A percentile compares a stretch with the other conserved stretches of the same genome.
Evolutionary conservation across 2,329 filamentous ascomycete genomes (phyloP).

Genomic region (Neobulgaria alba): DNA sequence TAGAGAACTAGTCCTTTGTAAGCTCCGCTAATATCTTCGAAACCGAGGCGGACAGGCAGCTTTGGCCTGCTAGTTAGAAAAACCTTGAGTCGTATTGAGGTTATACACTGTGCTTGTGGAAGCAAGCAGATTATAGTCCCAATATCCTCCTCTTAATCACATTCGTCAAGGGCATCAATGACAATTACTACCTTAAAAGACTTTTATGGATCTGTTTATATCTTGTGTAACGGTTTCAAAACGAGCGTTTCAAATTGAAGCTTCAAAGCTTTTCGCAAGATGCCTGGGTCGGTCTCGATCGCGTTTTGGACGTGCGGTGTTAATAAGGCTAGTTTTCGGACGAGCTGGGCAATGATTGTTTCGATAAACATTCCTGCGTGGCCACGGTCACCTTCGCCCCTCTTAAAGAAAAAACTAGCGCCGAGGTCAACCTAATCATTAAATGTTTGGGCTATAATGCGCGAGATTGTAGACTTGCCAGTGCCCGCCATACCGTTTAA

Average conservation of each 20-base stretch:
- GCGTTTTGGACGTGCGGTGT: neutral
- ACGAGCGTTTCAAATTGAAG: neutral
- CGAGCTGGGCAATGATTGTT: neutral
- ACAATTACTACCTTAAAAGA: conserved; percentile 14
- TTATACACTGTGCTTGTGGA: conserved; percentile 9
- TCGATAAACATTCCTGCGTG: neutral
- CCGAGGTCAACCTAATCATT: neutral
- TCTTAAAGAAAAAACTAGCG: conserved; percentile 1
- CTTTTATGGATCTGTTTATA: neutral
- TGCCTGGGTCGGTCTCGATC: neutral
- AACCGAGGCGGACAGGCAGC: conserved; percentile 14
- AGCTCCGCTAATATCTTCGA: conserved; percentile 2
- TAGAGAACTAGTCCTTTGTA: conserved; percentile 7
- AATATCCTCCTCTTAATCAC: conserved; percentile 18
- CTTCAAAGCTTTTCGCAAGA: neutral
- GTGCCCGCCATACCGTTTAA: conserved; percentile 1
- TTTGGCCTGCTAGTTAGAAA: conserved; percentile 26
- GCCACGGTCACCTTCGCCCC: neutral
- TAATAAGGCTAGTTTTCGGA: neutral
- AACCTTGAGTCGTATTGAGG: conserved; percentile 14
- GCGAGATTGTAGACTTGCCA: conserved; percentile 1
- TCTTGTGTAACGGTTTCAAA: neutral
- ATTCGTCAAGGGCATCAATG: conserved; percentile 28
- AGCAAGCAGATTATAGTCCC: conserved; percentile 19
- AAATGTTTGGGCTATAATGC: neutral